Evolutionary conservation across 495 filamentous ascomycete species (phyloP), one percentile per base, ranked within the genome.

Genomic region (Chaetomium tenue): DNA sequence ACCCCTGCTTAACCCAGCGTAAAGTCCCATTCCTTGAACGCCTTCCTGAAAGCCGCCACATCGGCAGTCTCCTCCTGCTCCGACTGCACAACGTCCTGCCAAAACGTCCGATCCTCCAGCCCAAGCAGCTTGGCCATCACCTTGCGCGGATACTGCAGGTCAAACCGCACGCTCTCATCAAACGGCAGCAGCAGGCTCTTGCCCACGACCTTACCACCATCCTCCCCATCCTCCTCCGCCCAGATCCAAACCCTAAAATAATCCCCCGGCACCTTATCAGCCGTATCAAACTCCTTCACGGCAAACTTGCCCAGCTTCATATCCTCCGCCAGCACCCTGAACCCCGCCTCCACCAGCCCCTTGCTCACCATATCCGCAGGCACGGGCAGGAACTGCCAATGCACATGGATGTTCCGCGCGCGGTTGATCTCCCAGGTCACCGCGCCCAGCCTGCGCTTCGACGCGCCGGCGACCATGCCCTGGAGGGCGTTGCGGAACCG

Each of bases 371-470:
- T 75, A 13, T 87, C 81, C 0, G 80, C 71, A 0, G 89, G 83
- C 0, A 96, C 82, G 2, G 94, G 93, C 37, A 97, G 80, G 69
- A 95, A 93, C 79, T 98, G 94, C 94, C 93, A 97, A 71, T 97
- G 94, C 0, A 84, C 81, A 72, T 98, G 94, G 58, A 97, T 88
- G 25, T 91, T 91, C 13, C 81, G 81, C 3, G 77, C 78, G 20
- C 92, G 86, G 69, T 86, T 91, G 66, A 98, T 88, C 77, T 97
- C 93, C 84, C 91, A 98, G 0, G 92, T 93, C 3, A 98, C 90
- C 11, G 89, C 83, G 30, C 92, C 93, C 4, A 96, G 81, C 63
- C 78, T 76, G 70, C 81, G 74, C 66, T 79, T 76, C 11, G 78
- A 82, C 72, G 76, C 57, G 83, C 75, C 69, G 2, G 82, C 71